Evolutionary conservation across 768 basidiomycete genomes (phyloP).

Genomic region (Chalciporus chontae): DNA sequence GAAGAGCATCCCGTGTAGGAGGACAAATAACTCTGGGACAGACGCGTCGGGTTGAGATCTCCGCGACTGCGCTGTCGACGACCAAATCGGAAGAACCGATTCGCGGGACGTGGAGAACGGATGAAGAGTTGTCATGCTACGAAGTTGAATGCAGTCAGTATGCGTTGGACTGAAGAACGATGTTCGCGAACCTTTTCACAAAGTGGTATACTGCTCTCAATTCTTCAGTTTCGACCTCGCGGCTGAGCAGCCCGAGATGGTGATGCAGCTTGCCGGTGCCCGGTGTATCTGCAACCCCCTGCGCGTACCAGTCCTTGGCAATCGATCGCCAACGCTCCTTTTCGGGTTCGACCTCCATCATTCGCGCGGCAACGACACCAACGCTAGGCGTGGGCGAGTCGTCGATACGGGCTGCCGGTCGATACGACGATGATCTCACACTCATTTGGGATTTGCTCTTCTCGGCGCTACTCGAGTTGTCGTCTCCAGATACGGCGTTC

Average conservation of each 20-base stretch:
- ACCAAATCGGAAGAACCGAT: constrained; percentile 87
- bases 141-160: constrained; percentile 6
- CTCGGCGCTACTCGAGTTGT: constrained; percentile 20
- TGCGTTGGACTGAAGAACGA: neutral
- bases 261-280: constrained; percentile 95
- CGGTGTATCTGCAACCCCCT: constrained; percentile 83
- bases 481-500: constrained; percentile 28
- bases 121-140: constrained; percentile 87
- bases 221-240: constrained; percentile 81
- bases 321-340: constrained; percentile 89
- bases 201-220: constrained; percentile 89
- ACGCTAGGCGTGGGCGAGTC: constrained; percentile 74
- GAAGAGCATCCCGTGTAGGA: constrained; percentile 96
- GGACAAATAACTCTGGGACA: constrained; percentile 78
- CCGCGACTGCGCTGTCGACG: constrained; percentile 55
- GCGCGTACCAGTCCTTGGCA: constrained; percentile 90
- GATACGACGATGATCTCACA: constrained; percentile 38
- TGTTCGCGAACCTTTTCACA: constrained; percentile 71
- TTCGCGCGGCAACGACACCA: constrained; percentile 75
- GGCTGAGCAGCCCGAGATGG: constrained; percentile 83
- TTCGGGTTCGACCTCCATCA: constrained; percentile 85
- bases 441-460: constrained; percentile 36
- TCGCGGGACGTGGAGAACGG: constrained; percentile 87
- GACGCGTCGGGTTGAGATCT: constrained; percentile 74
- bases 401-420: constrained; percentile 53